Evolutionary conservation across 805 yeast genomes (phyloP).

Genomic region (Cyberlindnera meyerae): DNA sequence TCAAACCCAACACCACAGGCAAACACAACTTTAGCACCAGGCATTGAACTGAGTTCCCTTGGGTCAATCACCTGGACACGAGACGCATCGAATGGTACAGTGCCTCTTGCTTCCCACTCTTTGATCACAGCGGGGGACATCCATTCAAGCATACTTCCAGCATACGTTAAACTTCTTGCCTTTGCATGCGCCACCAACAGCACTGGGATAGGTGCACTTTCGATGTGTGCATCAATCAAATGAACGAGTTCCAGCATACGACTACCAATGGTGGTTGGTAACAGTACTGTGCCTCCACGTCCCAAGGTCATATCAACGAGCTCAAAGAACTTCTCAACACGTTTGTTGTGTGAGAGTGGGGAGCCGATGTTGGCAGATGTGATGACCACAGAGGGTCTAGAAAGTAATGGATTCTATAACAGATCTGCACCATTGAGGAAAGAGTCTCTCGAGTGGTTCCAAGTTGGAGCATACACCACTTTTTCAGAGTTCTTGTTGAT

Average conservation of each 20-base stretch:
- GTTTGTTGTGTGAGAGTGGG: slow-evolving; percentile 50
- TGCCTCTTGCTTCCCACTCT: slow-evolving; percentile 73
- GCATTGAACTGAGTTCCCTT: slow-evolving; percentile 46
- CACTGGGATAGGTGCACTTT: slow-evolving; percentile 53
- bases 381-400: slow-evolving; percentile 78
- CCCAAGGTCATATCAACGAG: slow-evolving; percentile 61
- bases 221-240: slow-evolving; percentile 62
- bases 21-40: slow-evolving; percentile 76
- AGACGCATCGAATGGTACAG: slow-evolving; percentile 73
- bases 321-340: slow-evolving; percentile 59
- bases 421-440: slow-evolving; percentile 71
- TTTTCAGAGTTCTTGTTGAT: slow-evolving; percentile 70
- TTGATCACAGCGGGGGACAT: slow-evolving; percentile 83
- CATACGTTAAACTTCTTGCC: slow-evolving; percentile 70
- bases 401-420: slow-evolving; percentile 54
- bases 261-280: slow-evolving; percentile 80
- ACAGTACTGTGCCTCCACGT: slow-evolving; percentile 72
- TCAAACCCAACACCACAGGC: slow-evolving; percentile 65
- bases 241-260: slow-evolving; percentile 77
- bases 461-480: slow-evolving; percentile 81
- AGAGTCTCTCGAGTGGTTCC: slow-evolving; percentile 92
- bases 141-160: slow-evolving; percentile 93
- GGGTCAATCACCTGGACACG: slow-evolving; percentile 54
- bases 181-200: slow-evolving; percentile 75
- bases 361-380: slow-evolving; percentile 71